Evolutionary conservation across 768 basidiomycete species (phyloP).

Genomic region (Neoboletus magnificus): DNA sequence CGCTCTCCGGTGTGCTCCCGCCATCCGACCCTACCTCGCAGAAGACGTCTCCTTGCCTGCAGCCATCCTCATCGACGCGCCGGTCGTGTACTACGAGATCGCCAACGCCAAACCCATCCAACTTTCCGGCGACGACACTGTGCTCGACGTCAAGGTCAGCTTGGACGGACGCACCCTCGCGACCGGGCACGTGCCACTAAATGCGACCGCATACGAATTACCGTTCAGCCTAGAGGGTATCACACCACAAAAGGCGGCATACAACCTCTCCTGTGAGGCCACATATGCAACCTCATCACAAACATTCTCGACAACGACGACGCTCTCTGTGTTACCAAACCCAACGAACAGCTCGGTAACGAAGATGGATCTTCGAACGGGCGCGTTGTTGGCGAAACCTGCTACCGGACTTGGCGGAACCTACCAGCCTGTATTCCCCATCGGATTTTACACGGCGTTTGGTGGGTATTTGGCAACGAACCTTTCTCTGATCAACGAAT

Average conservation of each 20-base stretch:
- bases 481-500: conserved; percentile 27
- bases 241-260: conserved; percentile 36
- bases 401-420: conserved; percentile 46
- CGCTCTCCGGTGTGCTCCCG: conserved; percentile 56
- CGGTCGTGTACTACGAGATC: conserved; percentile 47
- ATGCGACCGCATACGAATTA: conserved; percentile 48
- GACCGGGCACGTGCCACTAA: conserved; percentile 46
- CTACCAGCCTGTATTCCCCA: conserved; percentile 50
- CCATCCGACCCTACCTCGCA: conserved; percentile 57
- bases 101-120: conserved; percentile 44
- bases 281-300: conserved; percentile 36
- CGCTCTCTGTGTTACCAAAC: conserved; percentile 48
- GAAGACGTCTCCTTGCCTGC: conserved; percentile 45
- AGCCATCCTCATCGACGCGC: conserved; percentile 51
- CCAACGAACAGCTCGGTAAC: conserved; percentile 55
- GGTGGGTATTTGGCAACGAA: conserved; percentile 25
- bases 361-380: conserved; percentile 60
- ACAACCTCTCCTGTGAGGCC: conserved; percentile 29
- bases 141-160: conserved; percentile 43
- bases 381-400: conserved; percentile 50
- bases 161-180: conserved; percentile 43
- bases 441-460: conserved; percentile 46
- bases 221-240: conserved; percentile 48
- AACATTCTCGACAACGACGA: conserved; percentile 42
- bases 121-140: conserved; percentile 17